Evolutionary conservation across 2,329 filamentous ascomycete genomes (phyloP), one percentile per base, ranked within the genome.

Genomic region (Drechslerella dactyloides): DNA sequence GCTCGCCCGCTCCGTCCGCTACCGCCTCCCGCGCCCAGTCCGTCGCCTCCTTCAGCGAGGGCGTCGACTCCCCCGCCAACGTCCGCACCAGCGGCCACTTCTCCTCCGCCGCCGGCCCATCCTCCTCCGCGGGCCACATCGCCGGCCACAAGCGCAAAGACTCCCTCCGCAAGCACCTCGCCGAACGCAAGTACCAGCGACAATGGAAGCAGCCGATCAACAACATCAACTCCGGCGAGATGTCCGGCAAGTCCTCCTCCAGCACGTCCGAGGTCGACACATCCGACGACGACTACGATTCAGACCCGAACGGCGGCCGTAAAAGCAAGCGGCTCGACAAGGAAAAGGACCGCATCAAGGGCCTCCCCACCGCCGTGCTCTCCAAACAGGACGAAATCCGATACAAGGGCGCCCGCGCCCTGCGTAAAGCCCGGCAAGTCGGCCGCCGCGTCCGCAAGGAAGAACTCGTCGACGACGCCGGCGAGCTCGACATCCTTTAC

Each of bases 401-500:
- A 46, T 64, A 51, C 7, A 68, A 60, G 27, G 69, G 69, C 21
- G 59, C 60, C 1, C 57, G 53, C 21, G 62, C 69, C 6, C 33
- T 68, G 8, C 30, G 58, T 15, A 73, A 69, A 19, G 69, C 62
- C 0, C 54, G 56, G 8, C 52, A 73, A 52, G 62, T 69, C 7
- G 62, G 69, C 17, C 44, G 63, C 23, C 24, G 51, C 19, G 37
- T 69, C 19, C 70, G 70, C 24, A 73, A 75, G 33, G 75, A 76
- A 50, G 60, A 66, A 51, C 46, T 73, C 42, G 42, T 62, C 44
- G 56, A 65, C 13, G 61, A 61, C 24, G 69, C 74, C 30, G 73
- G 75, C 1, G 88, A 85, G 27, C 87, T 97, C 72, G 94, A 99
- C 74, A 85, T 97, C 3, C 83, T 99, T 0, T 97, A 96, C 80